Conservation (phyloP, 176 grass and related monocot species). For the Microstegium vimineum region DNA sequence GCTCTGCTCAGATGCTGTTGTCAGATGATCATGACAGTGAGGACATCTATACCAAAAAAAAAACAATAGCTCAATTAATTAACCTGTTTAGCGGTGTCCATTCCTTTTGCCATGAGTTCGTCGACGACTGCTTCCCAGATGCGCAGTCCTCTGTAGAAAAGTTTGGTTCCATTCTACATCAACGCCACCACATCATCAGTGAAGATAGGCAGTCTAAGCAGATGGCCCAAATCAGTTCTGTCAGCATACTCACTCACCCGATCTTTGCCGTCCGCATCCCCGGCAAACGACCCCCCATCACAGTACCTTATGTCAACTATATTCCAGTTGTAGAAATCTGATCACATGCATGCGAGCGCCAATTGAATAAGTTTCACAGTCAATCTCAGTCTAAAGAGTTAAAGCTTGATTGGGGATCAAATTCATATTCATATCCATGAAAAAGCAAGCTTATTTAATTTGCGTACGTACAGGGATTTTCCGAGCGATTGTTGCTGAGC, state of each 20-base stretch:
- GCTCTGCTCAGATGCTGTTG: background rate
- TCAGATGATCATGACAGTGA: background rate
- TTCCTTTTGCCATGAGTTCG: conserved; percentile 59
- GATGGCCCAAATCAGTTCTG: background rate
- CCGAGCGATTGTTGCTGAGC: conserved; percentile 38
- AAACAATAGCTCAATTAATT: background rate
- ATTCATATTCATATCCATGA: background rate
- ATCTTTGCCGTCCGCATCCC: conserved; percentile 39
- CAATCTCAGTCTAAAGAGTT: background rate
- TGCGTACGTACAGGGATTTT: background rate
- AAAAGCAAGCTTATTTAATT: background rate
- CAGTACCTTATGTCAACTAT: conserved; percentile 70
- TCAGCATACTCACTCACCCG: conserved; percentile 14
- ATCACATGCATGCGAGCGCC: background rate
- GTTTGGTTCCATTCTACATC: conserved; percentile 45
- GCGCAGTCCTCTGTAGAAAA: conserved; percentile 60
- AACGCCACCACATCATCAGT: background rate
- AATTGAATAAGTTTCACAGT: background rate
- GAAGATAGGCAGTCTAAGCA: background rate
- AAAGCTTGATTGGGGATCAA: background rate
- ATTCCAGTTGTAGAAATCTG: conserved; percentile 87
- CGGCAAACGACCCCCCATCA: conserved; percentile 63
- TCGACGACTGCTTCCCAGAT: conserved; percentile 64
- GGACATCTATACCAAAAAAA: background rate
- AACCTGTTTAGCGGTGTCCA: conserved; percentile 63